These are phyloP conservation scores for Neonectria sp. DNA, from an alignment of 2,329 filamentous ascomycete genomes.

Conservation along the genomic window DNA sequence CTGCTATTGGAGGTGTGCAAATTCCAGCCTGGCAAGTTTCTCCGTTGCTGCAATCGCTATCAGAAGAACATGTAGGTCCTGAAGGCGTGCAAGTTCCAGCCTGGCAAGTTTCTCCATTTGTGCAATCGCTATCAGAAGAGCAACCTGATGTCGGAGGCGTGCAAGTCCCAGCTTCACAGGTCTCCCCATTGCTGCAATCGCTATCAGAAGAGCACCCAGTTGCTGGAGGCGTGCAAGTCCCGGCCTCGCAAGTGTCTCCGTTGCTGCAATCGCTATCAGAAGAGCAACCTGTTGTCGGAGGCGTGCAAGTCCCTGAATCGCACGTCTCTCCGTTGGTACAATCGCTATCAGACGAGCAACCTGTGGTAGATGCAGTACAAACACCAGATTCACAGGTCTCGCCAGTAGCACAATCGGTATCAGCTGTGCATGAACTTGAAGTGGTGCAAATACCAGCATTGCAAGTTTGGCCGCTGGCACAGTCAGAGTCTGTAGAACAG, in stretches of 20 bases:
- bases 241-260: not conserved
- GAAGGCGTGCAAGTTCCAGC: slow-evolving; percentile 5
- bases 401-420: not conserved
- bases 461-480: slow-evolving; percentile 17
- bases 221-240: not conserved
- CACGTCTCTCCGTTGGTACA: slow-evolving; percentile 2
- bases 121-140: not conserved
- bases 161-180: not conserved
- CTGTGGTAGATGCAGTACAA: not conserved
- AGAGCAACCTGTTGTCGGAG: not conserved
- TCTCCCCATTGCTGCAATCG: slow-evolving; percentile 1
- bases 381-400: slow-evolving; percentile 12
- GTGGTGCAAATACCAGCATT: slow-evolving; percentile 3
- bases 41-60: not conserved
- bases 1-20: not conserved
- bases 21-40: not conserved
- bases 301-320: not conserved
- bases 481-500: slow-evolving; percentile 5
- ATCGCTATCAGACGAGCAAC: not conserved
- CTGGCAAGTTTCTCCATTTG: slow-evolving; percentile 2
- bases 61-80: not conserved
- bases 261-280: not conserved
- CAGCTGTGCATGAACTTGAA: not conserved
- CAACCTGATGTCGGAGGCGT: not conserved
- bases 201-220: not conserved